phyloP scores from a whole-genome alignment of 441 rosid genomes.

The Corymbia citriodora region DNA sequence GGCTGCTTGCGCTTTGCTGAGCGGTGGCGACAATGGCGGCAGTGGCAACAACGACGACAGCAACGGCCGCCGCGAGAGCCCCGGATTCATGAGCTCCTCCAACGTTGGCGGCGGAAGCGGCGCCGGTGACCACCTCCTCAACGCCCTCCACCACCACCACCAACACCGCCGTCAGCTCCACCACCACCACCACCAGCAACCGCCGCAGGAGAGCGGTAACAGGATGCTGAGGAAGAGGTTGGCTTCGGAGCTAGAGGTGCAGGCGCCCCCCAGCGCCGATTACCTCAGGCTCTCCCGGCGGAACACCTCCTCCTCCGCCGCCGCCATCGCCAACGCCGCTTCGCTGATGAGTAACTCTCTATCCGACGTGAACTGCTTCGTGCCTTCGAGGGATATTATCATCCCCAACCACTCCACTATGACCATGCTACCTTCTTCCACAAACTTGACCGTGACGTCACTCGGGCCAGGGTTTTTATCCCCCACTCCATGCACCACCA shows the following conservation, averaged over 20 bases:
- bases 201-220: not conserved
- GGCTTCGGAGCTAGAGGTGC: conserved; percentile 70
- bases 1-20: conserved; percentile 38
- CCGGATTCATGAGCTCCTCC: not conserved
- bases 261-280: conserved; percentile 16
- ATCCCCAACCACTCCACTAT: conserved; percentile 56
- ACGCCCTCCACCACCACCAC: conserved; percentile 16
- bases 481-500: conserved; percentile 10
- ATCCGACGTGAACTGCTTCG: not conserved
- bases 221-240: conserved; percentile 70
- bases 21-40: conserved; percentile 15
- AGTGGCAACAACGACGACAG: conserved; percentile 2
- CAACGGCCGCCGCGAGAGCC: not conserved
- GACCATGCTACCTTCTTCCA: conserved; percentile 27
- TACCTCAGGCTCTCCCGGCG: conserved; percentile 45
- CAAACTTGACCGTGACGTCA: conserved; percentile 51
- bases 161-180: conserved; percentile 9
- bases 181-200: conserved; percentile 6
- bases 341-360: not conserved
- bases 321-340: not conserved
- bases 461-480: conserved; percentile 31
- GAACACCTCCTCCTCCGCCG: not conserved
- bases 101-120: not conserved
- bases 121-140: conserved; percentile 1
- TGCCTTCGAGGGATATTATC: conserved; percentile 1